A percentile compares a stretch with the other conserved stretches of the same genome.
Evolutionary conservation across 176 grass and related monocot genomes (phyloP).

Genomic region (Dendrocalamus sinicus): DNA sequence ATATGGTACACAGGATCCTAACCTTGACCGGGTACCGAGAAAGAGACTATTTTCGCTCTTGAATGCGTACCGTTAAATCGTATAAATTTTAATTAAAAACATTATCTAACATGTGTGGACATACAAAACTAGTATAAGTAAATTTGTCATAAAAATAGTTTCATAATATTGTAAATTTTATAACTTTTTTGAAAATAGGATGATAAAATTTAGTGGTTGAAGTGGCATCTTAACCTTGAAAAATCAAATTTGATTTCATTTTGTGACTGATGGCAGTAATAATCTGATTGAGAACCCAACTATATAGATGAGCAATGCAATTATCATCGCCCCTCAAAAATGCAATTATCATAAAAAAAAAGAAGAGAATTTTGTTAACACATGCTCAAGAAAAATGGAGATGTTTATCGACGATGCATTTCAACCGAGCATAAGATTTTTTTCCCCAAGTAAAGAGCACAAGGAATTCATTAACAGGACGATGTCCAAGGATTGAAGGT

Average conservation of each 20-base stretch:
- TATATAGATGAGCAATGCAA: neutral
- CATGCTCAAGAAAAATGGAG: neutral
- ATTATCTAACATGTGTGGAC: too few relatives aligned
- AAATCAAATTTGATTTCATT: too few relatives aligned
- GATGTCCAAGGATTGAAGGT: neutral
- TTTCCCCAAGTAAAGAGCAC: neutral
- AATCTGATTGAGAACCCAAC: conserved; percentile 26
- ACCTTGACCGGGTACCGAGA: conserved; percentile 35
- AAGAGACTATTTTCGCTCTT: conserved; percentile 7
- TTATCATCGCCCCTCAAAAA: too few relatives aligned
- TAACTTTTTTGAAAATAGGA: too few relatives aligned
- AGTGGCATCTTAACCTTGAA: too few relatives aligned
- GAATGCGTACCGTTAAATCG: too few relatives aligned
- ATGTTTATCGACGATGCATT: neutral
- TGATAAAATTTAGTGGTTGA: too few relatives aligned
- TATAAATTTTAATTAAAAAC: too few relatives aligned
- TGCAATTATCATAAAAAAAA: neutral
- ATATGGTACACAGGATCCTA: conserved; percentile 34
- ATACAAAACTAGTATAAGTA: too few relatives aligned
- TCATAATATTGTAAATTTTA: too few relatives aligned
- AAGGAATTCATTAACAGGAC: neutral
- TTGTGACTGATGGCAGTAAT: conserved; percentile 1
- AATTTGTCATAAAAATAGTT: too few relatives aligned
- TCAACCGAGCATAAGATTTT: neutral
- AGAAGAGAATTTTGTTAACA: neutral